These are phyloP conservation scores for Hygrocybe coccinea DNA, from an alignment of 768 basidiomycete species.

Conservation along the genomic window DNA sequence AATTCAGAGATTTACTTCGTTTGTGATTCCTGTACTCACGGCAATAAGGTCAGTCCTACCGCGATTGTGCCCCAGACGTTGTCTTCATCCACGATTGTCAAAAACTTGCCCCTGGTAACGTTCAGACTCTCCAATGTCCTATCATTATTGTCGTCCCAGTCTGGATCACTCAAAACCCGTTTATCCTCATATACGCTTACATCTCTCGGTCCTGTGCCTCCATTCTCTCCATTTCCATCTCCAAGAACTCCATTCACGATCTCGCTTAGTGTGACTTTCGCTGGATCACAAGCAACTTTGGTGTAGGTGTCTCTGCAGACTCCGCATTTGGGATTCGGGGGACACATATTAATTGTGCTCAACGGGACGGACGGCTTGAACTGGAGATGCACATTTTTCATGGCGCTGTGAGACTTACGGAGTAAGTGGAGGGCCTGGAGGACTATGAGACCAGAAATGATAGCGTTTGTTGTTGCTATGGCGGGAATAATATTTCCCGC, in stretches of 20 bases:
- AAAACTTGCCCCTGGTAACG: slow-evolving; percentile 77
- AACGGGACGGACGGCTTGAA: slow-evolving; percentile 77
- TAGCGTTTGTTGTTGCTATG: slow-evolving; percentile 97
- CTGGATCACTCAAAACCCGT: slow-evolving; percentile 83
- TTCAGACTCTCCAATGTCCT: slow-evolving; percentile 78
- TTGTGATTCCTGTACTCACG: slow-evolving; percentile 49
- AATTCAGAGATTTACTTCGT: not conserved
- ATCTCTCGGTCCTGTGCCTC: slow-evolving; percentile 35
- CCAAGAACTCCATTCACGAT: slow-evolving; percentile 67
- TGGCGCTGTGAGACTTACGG: slow-evolving; percentile 51
- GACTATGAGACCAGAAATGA: slow-evolving; percentile 92
- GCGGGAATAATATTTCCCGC: slow-evolving; percentile 99
- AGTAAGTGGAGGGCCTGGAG: slow-evolving; percentile 86
- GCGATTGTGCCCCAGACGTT: slow-evolving; percentile 67
- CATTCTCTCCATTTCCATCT: slow-evolving; percentile 29
- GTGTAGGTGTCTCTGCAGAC: slow-evolving; percentile 85
- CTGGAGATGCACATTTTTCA: slow-evolving; percentile 76
- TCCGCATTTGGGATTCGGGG: slow-evolving; percentile 75
- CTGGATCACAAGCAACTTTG: slow-evolving; percentile 66
- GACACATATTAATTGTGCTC: slow-evolving; percentile 56
- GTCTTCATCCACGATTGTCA: slow-evolving; percentile 87
- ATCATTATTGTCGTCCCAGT: slow-evolving; percentile 85
- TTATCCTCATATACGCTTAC: slow-evolving; percentile 85
- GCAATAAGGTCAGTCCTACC: slow-evolving; percentile 61
- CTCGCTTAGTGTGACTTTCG: slow-evolving; percentile 62